These are phyloP conservation scores for Citrus medica DNA, from an alignment of 345 rosid genomes.

Conservation along the genomic window DNA sequence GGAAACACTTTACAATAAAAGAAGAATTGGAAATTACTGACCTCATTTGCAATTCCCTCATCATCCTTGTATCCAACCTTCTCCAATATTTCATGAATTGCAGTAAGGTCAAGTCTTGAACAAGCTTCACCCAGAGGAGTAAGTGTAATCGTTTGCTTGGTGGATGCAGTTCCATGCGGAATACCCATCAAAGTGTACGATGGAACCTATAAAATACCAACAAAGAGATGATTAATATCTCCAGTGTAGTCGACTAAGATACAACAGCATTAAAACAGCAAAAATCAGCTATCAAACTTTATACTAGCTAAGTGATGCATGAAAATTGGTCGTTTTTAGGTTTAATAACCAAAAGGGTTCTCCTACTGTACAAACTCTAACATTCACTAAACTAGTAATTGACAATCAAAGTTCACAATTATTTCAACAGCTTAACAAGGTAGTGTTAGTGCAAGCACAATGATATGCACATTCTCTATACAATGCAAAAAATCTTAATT, in stretches of 20 bases:
- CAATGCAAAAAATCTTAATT: background rate
- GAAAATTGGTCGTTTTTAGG: background rate
- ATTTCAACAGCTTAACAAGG: background rate
- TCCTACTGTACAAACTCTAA: background rate
- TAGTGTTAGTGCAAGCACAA: background rate
- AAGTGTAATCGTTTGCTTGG: constrained; percentile 37
- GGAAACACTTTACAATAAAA: constrained; percentile 1
- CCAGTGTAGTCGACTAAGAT: background rate
- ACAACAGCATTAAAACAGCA: background rate
- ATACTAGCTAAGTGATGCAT: background rate
- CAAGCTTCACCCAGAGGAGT: constrained; percentile 82
- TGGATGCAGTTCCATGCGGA: constrained; percentile 48
- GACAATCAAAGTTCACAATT: background rate
- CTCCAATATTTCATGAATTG: constrained; percentile 74
- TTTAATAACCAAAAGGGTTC: background rate
- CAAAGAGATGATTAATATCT: background rate
- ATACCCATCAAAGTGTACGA: constrained; percentile 66
- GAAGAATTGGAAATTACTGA: constrained; percentile 17
- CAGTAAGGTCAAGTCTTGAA: constrained; percentile 73
- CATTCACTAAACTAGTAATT: background rate
- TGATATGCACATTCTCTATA: background rate
- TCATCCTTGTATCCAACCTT: constrained; percentile 78
- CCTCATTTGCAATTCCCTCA: constrained; percentile 84
- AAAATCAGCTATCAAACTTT: background rate
- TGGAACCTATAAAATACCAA: constrained; percentile 42